phyloP scores from a whole-genome alignment of 345 rosid genomes.

The Salix udensis region DNA sequence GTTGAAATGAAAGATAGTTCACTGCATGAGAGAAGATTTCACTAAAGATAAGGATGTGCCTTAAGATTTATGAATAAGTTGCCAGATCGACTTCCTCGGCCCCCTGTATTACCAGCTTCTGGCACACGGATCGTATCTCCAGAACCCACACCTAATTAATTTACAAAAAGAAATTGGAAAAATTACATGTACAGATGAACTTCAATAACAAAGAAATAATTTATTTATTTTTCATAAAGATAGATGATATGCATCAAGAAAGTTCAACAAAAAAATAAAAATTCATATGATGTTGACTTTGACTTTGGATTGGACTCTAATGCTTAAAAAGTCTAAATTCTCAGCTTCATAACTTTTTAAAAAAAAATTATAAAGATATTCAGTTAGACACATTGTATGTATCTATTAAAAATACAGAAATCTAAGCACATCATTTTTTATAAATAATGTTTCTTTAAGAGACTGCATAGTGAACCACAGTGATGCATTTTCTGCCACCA shows the following conservation, averaged over 20 bases:
- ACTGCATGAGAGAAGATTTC: background rate
- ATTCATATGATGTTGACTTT: background rate
- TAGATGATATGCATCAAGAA: conserved; percentile 1
- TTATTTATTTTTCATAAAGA: background rate
- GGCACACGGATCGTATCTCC: conserved; percentile 70
- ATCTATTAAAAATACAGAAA: background rate
- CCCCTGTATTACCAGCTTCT: conserved; percentile 67
- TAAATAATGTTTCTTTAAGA: too few species aligned
- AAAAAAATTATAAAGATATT: too few species aligned
- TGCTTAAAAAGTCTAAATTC: background rate
- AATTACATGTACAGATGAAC: background rate
- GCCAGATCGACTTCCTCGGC: conserved; percentile 61
- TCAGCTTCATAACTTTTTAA: background rate
- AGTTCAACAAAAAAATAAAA: background rate
- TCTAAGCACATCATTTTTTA: background rate
- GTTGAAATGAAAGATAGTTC: background rate
- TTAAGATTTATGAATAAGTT: conserved; percentile 68
- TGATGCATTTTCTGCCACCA: too few species aligned
- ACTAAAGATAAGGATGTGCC: conserved; percentile 31
- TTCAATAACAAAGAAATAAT: background rate
- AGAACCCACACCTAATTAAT: conserved; percentile 69
- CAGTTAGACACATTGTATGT: background rate
- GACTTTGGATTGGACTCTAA: background rate
- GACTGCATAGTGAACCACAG: too few species aligned
- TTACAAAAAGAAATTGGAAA: conserved; percentile 8